Conservation (phyloP, 179 eudicot genomes). For the Spinacia oleracea region DNA sequence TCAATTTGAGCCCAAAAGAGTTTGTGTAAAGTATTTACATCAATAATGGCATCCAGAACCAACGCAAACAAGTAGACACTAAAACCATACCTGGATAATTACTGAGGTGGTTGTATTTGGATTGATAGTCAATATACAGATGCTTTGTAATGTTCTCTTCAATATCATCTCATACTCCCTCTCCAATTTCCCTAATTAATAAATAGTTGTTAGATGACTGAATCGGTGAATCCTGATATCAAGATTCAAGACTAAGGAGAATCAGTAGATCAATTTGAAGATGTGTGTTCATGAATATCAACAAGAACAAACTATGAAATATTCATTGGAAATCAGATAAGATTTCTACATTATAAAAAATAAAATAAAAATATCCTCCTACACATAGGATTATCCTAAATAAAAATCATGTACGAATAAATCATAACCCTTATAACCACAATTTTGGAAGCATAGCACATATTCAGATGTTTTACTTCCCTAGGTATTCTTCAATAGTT, state of each 20-base stretch:
- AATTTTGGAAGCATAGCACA: neutral
- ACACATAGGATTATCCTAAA: neutral
- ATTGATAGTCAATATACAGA: slow-evolving; percentile 73
- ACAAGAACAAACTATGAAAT: neutral
- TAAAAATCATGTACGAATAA: neutral
- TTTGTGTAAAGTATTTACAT: neutral
- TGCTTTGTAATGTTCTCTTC: slow-evolving; percentile 87
- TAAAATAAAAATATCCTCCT: neutral
- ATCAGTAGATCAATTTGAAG: neutral
- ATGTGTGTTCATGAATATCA: neutral
- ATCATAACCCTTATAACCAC: neutral
- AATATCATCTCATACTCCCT: slow-evolving; percentile 87
- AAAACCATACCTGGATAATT: slow-evolving; percentile 69
- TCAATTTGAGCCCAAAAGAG: neutral
- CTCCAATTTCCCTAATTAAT: slow-evolving; percentile 67
- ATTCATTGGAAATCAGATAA: neutral
- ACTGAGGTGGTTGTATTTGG: slow-evolving; percentile 93
- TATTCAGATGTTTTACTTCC: neutral
- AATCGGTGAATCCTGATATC: neutral
- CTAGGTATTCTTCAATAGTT: neutral
- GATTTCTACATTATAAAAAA: neutral
- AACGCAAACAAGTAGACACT: neutral
- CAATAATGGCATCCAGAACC: neutral
- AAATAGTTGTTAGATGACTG: slow-evolving; percentile 6
- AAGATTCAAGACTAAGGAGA: neutral